phyloP scores from a whole-genome alignment of 805 yeast species.

The Candida krabiensis region DNA sequence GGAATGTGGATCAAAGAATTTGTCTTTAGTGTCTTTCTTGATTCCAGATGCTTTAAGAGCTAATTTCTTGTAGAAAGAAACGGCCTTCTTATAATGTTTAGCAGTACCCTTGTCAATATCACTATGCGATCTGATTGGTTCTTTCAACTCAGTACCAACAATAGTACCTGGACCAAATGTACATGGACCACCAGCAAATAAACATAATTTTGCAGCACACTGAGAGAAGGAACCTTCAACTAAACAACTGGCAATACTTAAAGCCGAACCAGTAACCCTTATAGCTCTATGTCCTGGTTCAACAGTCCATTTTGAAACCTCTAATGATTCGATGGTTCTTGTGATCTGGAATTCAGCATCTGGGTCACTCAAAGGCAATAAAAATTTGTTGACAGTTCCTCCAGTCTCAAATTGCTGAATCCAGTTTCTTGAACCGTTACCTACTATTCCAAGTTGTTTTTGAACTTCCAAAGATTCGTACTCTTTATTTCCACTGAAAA shows the following conservation, averaged over 20 bases:
- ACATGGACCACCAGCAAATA: conserved; percentile 94
- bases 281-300: conserved; percentile 81
- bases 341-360: conserved; percentile 80
- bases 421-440: conserved; percentile 38
- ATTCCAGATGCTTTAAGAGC: conserved; percentile 67
- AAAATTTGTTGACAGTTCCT: conserved; percentile 41
- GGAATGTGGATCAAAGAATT: conserved; percentile 35
- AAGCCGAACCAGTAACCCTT: conserved; percentile 91
- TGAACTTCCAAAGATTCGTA: conserved; percentile 45
- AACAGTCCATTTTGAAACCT: conserved; percentile 70
- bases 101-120: conserved; percentile 93
- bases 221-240: conserved; percentile 82
- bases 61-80: conserved; percentile 72
- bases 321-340: conserved; percentile 72
- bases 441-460: conserved; percentile 36
- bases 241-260: conserved; percentile 78
- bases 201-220: conserved; percentile 83
- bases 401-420: conserved; percentile 40
- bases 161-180: conserved; percentile 94
- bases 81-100: conserved; percentile 83
- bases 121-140: conserved; percentile 95
- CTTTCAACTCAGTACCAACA: conserved; percentile 87
- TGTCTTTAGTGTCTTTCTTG: conserved; percentile 37
- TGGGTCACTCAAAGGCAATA: conserved; percentile 35
- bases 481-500: conserved; percentile 88